phyloP scores from a whole-genome alignment of 2,329 filamentous ascomycete species.

The Fusarium odoratissimum region DNA sequence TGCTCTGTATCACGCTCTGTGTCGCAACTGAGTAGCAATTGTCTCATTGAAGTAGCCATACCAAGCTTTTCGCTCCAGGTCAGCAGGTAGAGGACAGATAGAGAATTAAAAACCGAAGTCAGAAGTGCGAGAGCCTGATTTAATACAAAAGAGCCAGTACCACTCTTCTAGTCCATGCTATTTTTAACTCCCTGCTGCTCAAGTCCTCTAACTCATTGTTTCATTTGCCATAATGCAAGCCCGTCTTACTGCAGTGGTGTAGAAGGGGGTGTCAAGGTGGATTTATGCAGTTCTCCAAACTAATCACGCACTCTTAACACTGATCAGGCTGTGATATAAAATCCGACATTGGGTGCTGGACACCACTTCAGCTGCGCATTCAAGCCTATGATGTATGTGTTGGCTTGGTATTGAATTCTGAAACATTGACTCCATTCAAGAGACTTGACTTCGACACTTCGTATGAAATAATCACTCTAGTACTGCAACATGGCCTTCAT shows the following conservation, averaged over 20 bases:
- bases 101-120: background rate
- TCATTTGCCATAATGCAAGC: background rate
- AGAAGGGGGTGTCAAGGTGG: too few relatives aligned
- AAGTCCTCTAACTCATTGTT: accelerated
- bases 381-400: too few relatives aligned
- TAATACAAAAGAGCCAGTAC: background rate
- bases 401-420: too few relatives aligned
- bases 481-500: too few relatives aligned
- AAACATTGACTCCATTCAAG: too few relatives aligned
- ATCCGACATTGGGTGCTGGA: too few relatives aligned
- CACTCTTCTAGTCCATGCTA: background rate
- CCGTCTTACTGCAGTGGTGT: too few relatives aligned
- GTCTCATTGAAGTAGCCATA: accelerated
- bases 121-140: background rate
- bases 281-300: background rate
- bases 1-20: background rate
- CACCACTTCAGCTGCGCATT: too few relatives aligned
- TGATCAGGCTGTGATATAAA: accelerated
- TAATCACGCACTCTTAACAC: accelerated
- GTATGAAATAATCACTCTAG: too few relatives aligned
- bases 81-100: accelerated
- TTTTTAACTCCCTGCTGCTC: background rate
- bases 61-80: accelerated
- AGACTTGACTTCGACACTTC: too few relatives aligned
- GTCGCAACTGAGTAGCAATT: background rate